These are phyloP conservation scores for Phytophthora pini DNA, from an alignment of 352 stramenopile species.

Conservation along the genomic window DNA sequence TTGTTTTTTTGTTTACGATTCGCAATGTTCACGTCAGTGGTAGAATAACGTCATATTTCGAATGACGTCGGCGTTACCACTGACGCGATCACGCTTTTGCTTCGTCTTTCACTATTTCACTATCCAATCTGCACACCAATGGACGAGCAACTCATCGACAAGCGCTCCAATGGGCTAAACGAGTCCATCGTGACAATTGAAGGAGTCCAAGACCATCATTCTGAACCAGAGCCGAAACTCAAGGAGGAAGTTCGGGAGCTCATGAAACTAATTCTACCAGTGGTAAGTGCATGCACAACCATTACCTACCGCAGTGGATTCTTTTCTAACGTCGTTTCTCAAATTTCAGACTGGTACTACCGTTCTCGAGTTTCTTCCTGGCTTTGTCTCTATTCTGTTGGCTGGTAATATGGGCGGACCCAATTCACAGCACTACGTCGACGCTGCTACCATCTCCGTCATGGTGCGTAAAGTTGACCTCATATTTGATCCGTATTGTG, in stretches of 20 bases:
- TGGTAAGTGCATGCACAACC: neutral
- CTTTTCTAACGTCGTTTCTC: neutral
- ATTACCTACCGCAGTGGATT: neutral
- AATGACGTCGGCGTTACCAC: conserved; percentile 4
- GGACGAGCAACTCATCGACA: conserved; percentile 14
- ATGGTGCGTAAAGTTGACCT: conserved; percentile 37
- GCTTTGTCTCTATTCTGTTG: conserved; percentile 53
- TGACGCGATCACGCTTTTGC: conserved; percentile 13
- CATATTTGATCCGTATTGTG: neutral
- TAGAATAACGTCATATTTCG: conserved; percentile 1
- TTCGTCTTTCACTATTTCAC: conserved; percentile 6
- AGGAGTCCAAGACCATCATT: neutral
- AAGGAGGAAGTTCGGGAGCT: conserved; percentile 10
- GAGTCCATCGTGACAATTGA: conserved; percentile 17
- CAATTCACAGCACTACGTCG: conserved; percentile 60
- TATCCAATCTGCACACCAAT: conserved; percentile 4
- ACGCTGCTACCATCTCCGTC: conserved; percentile 53
- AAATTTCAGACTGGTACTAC: conserved; percentile 17
- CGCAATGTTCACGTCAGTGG: conserved; percentile 3
- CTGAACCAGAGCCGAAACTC: conserved; percentile 4
- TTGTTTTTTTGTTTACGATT: too few species aligned
- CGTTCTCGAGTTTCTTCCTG: conserved; percentile 43
- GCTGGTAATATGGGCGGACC: conserved; percentile 64
- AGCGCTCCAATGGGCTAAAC: neutral
- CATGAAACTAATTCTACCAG: conserved; percentile 17